These are phyloP conservation scores for Polymyxa betae DNA, from an alignment of 208 protist species.

Conservation along the genomic window DNA sequence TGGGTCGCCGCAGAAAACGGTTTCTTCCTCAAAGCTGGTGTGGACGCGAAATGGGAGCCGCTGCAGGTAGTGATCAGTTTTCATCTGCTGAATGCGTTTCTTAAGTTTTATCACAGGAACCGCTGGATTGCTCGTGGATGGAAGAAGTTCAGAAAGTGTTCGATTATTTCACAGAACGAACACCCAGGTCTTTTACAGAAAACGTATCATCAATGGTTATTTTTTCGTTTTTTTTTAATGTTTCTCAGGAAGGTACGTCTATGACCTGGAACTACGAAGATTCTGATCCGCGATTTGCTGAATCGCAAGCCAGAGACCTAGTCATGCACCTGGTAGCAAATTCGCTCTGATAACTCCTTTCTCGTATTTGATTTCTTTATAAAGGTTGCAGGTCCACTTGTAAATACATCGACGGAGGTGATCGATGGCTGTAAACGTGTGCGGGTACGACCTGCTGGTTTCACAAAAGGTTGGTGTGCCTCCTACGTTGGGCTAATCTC, in stretches of 20 bases:
- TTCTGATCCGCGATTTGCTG: neutral
- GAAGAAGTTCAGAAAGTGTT: neutral
- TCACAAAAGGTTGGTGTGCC: neutral
- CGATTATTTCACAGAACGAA: neutral
- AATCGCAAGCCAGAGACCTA: no score
- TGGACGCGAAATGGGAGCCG: neutral
- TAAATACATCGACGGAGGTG: neutral
- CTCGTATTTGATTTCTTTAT: neutral
- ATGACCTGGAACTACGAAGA: neutral
- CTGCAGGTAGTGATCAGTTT: neutral
- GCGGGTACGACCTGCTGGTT: neutral
- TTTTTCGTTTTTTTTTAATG: no score
- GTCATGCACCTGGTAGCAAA: no score
- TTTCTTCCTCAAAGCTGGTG: neutral
- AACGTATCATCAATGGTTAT: no score
- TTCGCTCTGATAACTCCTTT: neutral
- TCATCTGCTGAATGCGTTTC: neutral
- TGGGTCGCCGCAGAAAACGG: conserved; percentile 1
- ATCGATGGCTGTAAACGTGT: neutral
- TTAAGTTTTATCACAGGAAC: neutral
- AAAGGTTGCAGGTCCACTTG: neutral
- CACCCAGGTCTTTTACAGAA: neutral
- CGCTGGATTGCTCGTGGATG: neutral
- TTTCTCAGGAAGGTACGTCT: neutral
- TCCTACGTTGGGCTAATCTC: neutral